Evolutionary conservation across 2,329 filamentous ascomycete genomes (phyloP), one percentile per base, ranked within the genome.

Genomic region (Chaetomiaceae sp.): DNA sequence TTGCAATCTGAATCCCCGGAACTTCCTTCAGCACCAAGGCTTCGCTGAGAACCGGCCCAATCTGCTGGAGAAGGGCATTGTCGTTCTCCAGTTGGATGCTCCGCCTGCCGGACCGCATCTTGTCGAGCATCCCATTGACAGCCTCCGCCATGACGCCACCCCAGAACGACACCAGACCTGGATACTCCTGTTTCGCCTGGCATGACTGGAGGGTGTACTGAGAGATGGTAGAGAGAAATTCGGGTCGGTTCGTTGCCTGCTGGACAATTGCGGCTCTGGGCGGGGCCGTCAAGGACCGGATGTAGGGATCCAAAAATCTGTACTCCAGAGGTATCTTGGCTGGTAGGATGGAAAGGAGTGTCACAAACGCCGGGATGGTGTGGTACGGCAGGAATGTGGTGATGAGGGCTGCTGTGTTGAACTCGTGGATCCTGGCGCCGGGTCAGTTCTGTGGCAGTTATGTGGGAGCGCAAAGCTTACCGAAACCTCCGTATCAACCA

Each of bases 361-460:
- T 91, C 43, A 87, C 78, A 69, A 99, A 99, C 14, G 89, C 83
- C 6, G 88, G 88, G 29, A 89, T 87, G 7, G 85, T 84, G 69
- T 99, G 91, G 70, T 96, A 97, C 1, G 94, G 94, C 5, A 99
- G 78, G 68, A 97, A 97, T 3, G 91, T 89, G 61, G 91, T 80
- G 39, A 97, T 76, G 14, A 96, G 74, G 31, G 80, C 80, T 3
- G 82, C 76, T 4, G 89, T 92, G 69, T 96, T 97, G 71, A 91
- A 86, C 69, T 97, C 89, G 68, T 99, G 94, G 47, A 95, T 84
- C 62, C 91, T 95, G 62, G 5, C 2, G 27, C 4, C 40, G 31
- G 20, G 43, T 59, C 22, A 60, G 62, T 44, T 58, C 55, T 55
- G 48, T 37, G 43, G 19, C 29, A 22, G 9, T n/a, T 7, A 8